These are phyloP conservation scores for Knufia petricola DNA, from an alignment of 2,329 filamentous ascomycete genomes.

Conservation along the genomic window DNA sequence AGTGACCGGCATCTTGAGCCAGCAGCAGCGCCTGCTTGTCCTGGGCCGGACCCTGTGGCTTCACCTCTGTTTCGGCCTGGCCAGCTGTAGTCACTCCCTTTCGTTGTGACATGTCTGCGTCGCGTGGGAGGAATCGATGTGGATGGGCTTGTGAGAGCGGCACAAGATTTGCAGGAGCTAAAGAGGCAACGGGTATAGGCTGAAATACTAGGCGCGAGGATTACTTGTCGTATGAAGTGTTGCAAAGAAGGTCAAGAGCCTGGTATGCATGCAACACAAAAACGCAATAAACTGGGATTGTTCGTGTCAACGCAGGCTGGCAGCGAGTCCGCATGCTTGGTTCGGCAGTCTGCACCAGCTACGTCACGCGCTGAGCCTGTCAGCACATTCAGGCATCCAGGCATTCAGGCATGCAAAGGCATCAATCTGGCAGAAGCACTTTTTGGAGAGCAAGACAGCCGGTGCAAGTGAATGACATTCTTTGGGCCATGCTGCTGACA, in stretches of 20 bases:
- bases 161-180: too few relatives aligned
- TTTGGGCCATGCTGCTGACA: too few relatives aligned
- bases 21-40: constrained; percentile 43
- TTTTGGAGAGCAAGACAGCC: too few relatives aligned
- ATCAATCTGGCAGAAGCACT: too few relatives aligned
- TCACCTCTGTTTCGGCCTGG: constrained; percentile 12
- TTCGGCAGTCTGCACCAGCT: background rate
- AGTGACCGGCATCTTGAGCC: constrained; percentile 39
- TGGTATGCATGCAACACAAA: background rate
- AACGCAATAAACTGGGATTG: background rate
- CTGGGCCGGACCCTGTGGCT: constrained; percentile 29
- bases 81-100: constrained; percentile 14
- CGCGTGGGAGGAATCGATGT: background rate
- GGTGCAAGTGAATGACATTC: too few relatives aligned
- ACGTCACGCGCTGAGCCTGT: background rate
- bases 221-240: too few relatives aligned
- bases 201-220: too few relatives aligned
- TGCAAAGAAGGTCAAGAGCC: too few relatives aligned
- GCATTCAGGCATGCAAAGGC: too few relatives aligned
- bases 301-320: background rate
- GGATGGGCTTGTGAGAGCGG: background rate
- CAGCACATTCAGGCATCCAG: background rate
- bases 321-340: too few relatives aligned
- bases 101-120: constrained; percentile 22
- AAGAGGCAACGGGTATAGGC: too few relatives aligned